Base-by-base conservation (phyloP, 1,284 basidiomycete species). In the Porodaedalea pini region DNA sequence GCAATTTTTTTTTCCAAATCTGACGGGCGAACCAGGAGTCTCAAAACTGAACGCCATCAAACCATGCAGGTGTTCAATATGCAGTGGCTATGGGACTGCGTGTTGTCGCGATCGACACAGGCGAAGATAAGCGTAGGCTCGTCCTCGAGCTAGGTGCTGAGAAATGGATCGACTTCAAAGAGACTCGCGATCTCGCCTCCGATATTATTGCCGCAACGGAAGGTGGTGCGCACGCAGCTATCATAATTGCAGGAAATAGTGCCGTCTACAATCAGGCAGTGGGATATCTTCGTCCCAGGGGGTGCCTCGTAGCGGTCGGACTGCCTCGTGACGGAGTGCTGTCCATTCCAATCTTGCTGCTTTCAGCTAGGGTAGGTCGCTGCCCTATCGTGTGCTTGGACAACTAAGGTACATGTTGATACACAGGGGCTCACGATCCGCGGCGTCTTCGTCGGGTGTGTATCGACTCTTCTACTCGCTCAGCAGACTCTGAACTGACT, bases 41-140 rank as follows among this genome's bases (percentile, higher is more conserved):
- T 13, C 10, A 27, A 32, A 31, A 32, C 27, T 13, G 3, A 21
- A 19, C n/a, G 6, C 6, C 13, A 2, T 41, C 11, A 72, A 57
- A n/a, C 47, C 71, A 72, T 58, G 64, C 76, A 53, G 75, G 75
- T 45, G 66, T 74, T 25, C 73, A 75, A 63, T 75, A 75, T 63
- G 76, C 75, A 43, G 66, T 66, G 43, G 66, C 67, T 51, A 73
- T 75, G 66, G 73, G 73, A 50, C 66, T 77, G 57, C 67, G 72
- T n/a, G 73, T 77, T 59, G 74, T 81, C 58, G 79, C 76, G 51
- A 73, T 81, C 40, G 65, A 75, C 62, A 75, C 76, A 8, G 77
- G 77, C 40, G 71, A 66, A 3, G 75, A 72, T 55, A 80, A 80
- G 73, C 69, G 71, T 60, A 65, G 69, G 29, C 68, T 79, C 47